phyloP scores from a whole-genome alignment of 768 basidiomycete genomes.

The Mycena rosella region DNA sequence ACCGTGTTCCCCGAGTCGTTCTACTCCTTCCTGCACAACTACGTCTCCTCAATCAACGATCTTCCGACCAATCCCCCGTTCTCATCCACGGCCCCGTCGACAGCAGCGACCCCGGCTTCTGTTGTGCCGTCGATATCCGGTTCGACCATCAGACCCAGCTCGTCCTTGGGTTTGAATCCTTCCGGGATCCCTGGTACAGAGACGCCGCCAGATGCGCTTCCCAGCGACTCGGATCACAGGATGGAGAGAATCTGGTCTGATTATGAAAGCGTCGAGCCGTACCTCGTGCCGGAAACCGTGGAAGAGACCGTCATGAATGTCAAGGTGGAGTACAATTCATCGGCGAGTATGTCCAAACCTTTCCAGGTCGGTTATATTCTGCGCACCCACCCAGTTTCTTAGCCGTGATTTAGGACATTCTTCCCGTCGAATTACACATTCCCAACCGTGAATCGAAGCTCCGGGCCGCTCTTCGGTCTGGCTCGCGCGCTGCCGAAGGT shows the following conservation, averaged over 20 bases:
- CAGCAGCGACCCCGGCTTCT: slow-evolving; percentile 45
- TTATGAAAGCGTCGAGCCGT: slow-evolving; percentile 85
- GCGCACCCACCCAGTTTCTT: not conserved
- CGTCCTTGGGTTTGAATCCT: slow-evolving; percentile 43
- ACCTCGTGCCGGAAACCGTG: slow-evolving; percentile 62
- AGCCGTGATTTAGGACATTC: slow-evolving; percentile 67
- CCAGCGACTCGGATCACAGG: slow-evolving; percentile 87
- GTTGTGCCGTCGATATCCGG: slow-evolving; percentile 51
- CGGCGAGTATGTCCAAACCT: slow-evolving; percentile 59
- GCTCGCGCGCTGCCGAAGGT: slow-evolving; percentile 75
- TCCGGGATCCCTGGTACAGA: slow-evolving; percentile 42
- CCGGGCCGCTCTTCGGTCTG: slow-evolving; percentile 62
- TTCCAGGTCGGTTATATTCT: slow-evolving; percentile 64
- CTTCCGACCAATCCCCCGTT: slow-evolving; percentile 63
- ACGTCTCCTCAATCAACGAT: slow-evolving; percentile 85
- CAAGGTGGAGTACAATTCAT: slow-evolving; percentile 67
- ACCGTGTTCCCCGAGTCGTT: slow-evolving; percentile 92
- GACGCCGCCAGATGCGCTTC: slow-evolving; percentile 57
- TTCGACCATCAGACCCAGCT: slow-evolving; percentile 47
- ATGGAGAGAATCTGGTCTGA: slow-evolving; percentile 90
- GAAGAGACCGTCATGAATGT: slow-evolving; percentile 66
- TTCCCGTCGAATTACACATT: slow-evolving; percentile 82
- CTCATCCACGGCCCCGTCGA: slow-evolving; percentile 50
- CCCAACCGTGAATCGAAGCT: slow-evolving; percentile 77
- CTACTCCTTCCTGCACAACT: slow-evolving; percentile 95